phyloP scores from a whole-genome alignment of 352 stramenopile genomes.

The Thraustochytrium sp. region DNA sequence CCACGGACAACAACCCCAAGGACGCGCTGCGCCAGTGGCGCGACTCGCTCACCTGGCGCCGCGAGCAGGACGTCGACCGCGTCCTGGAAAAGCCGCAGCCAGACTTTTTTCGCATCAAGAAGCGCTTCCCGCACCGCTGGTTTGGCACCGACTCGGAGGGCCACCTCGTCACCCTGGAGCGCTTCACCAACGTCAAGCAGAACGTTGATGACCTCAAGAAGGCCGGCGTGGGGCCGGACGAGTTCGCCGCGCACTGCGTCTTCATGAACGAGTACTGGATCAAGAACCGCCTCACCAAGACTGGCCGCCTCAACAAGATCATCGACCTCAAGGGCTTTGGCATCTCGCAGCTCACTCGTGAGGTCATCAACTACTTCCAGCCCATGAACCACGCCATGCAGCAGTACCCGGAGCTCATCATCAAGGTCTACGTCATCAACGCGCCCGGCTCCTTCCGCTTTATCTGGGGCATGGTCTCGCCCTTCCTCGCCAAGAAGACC shows the following conservation, averaged over 20 bases:
- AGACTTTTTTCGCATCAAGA: slow-evolving; percentile 45
- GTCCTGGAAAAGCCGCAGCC: not conserved
- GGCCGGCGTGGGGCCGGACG: slow-evolving; percentile 3
- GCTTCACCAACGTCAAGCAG: slow-evolving; percentile 4
- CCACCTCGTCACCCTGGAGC: slow-evolving; percentile 35
- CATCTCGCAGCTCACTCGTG: not conserved
- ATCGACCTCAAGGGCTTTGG: slow-evolving; percentile 42
- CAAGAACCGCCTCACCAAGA: slow-evolving; percentile 41
- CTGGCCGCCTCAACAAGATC: slow-evolving; percentile 38
- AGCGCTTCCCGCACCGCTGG: slow-evolving; percentile 11
- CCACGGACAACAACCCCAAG: slow-evolving; percentile 36
- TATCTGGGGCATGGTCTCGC: slow-evolving; percentile 15
- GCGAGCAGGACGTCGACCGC: slow-evolving; percentile 16
- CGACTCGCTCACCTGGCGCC: slow-evolving; percentile 19
- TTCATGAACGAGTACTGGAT: slow-evolving; percentile 47
- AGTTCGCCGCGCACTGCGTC: slow-evolving; percentile 34
- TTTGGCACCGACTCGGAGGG: not conserved
- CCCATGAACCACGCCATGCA: slow-evolving; percentile 45
- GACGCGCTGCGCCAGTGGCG: slow-evolving; percentile 29
- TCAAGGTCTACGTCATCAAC: slow-evolving; percentile 42
- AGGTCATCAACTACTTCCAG: slow-evolving; percentile 44
- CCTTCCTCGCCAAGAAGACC: slow-evolving; percentile 39
- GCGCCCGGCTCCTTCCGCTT: slow-evolving; percentile 32
- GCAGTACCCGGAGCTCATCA: slow-evolving; percentile 44
- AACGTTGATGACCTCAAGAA: slow-evolving; percentile 19